Conservation (phyloP, 2,329 filamentous ascomycete species). For the Coniochaeta sp. region DNA sequence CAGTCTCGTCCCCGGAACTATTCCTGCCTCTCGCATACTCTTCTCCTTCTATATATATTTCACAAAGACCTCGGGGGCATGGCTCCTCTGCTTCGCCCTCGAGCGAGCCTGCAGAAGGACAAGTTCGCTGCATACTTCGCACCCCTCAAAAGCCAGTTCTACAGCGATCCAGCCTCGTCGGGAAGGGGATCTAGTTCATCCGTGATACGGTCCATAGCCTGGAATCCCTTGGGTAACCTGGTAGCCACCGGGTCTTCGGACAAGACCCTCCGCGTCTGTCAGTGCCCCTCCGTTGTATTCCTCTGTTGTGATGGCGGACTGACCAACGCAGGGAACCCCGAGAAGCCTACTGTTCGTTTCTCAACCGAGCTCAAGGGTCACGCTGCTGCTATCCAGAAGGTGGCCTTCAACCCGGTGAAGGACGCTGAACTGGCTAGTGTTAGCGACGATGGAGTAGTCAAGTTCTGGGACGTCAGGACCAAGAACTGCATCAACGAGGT, state of each 20-base stretch:
- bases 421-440: conserved; percentile 72
- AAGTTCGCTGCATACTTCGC: conserved; percentile 61
- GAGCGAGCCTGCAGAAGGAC: conserved; percentile 59
- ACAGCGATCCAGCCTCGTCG: conserved; percentile 50
- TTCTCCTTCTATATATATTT: not conserved
- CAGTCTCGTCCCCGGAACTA: not conserved
- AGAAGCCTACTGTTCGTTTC: conserved; percentile 64
- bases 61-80: conserved; percentile 15
- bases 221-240: conserved; percentile 78
- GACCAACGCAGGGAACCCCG: conserved; percentile 56
- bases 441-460: conserved; percentile 64
- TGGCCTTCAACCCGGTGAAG: conserved; percentile 70
- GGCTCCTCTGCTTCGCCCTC: conserved; percentile 30
- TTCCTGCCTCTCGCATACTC: not conserved
- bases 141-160: conserved; percentile 61
- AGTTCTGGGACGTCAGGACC: conserved; percentile 73
- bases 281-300: conserved; percentile 20
- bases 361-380: conserved; percentile 70
- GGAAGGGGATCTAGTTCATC: conserved; percentile 40
- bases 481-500: conserved; percentile 65
- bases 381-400: conserved; percentile 59
- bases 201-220: conserved; percentile 73
- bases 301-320: not conserved
- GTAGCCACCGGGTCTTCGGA: conserved; percentile 75
- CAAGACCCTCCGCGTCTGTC: conserved; percentile 65